Conservation (phyloP, 768 basidiomycete species). For the Postia placenta region DNA sequence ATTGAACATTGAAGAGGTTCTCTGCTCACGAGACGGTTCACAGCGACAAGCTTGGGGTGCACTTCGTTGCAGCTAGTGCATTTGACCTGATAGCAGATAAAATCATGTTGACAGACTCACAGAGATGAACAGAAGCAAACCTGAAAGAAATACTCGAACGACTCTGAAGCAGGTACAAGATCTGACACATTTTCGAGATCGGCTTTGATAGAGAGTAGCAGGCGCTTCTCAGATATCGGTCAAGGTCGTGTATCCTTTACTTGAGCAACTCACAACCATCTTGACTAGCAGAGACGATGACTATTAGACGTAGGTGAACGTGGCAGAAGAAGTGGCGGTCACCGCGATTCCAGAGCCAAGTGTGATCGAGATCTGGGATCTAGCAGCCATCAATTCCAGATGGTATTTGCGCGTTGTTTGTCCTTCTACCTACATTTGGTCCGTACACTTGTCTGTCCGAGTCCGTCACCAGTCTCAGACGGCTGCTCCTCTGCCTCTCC, state of each 20-base stretch:
- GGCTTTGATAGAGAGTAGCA: slow-evolving; percentile 68
- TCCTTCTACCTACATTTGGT: too few relatives aligned
- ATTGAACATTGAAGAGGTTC: neutral
- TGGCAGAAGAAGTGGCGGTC: neutral
- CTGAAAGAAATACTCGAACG: slow-evolving; percentile 80
- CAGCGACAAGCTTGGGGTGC: slow-evolving; percentile 64
- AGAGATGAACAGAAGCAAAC: slow-evolving; percentile 27
- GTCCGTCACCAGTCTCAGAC: neutral
- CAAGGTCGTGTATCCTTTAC: neutral
- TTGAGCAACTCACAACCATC: slow-evolving; percentile 13
- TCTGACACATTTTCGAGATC: slow-evolving; percentile 76
- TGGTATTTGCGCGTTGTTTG: slow-evolving; percentile 2
- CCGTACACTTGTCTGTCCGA: too few relatives aligned
- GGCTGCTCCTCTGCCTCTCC: neutral
- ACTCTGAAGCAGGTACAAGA: slow-evolving; percentile 54
- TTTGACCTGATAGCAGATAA: slow-evolving; percentile 61
- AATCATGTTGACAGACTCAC: slow-evolving; percentile 1
- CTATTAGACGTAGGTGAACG: neutral
- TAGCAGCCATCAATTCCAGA: neutral
- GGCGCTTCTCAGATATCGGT: slow-evolving; percentile 31
- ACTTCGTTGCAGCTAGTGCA: slow-evolving; percentile 76
- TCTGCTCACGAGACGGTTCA: slow-evolving; percentile 58
- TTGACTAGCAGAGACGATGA: neutral
- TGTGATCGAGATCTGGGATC: slow-evolving; percentile 5
- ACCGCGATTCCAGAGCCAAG: neutral